Conservation (phyloP, 177 flowering plant species). For the Telopea speciosissima region DNA sequence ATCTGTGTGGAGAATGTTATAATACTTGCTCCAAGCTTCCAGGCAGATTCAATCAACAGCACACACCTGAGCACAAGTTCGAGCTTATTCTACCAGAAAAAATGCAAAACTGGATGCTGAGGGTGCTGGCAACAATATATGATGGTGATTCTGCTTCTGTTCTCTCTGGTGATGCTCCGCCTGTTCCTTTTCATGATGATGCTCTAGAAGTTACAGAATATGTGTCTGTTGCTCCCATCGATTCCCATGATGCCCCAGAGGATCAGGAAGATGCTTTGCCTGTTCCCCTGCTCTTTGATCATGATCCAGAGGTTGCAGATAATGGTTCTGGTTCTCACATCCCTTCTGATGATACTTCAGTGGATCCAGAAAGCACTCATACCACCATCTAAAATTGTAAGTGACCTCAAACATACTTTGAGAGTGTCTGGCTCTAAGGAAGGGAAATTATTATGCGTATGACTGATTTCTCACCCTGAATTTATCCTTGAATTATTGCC, state of each 20-base stretch:
- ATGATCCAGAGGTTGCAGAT: not conserved
- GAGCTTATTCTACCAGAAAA: conserved; percentile 18
- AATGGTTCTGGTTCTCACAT: not conserved
- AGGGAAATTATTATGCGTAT: not conserved
- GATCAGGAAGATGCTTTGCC: not conserved
- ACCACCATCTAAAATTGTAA: not conserved
- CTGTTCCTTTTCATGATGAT: conserved; percentile 3
- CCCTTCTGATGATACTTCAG: not conserved
- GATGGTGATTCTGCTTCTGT: conserved; percentile 14
- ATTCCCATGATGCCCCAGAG: conserved; percentile 2
- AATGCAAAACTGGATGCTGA: conserved; percentile 11
- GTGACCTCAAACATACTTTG: not conserved
- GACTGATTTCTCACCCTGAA: not conserved
- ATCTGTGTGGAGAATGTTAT: conserved; percentile 75
- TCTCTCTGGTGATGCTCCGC: not conserved
- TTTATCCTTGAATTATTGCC: too few species aligned
- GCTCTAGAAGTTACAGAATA: conserved; percentile 9
- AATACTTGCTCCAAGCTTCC: conserved; percentile 56
- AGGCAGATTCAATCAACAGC: conserved; percentile 91
- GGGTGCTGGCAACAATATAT: conserved; percentile 13
- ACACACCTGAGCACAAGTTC: conserved; percentile 65
- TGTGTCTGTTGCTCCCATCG: not conserved
- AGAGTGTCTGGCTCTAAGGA: not conserved
- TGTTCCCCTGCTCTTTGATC: not conserved
- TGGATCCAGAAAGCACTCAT: not conserved